A percentile compares a stretch with the other conserved stretches of the same genome.
Evolutionary conservation across 257 asterid species (phyloP).

Genomic region (Solanum sejunctum): DNA sequence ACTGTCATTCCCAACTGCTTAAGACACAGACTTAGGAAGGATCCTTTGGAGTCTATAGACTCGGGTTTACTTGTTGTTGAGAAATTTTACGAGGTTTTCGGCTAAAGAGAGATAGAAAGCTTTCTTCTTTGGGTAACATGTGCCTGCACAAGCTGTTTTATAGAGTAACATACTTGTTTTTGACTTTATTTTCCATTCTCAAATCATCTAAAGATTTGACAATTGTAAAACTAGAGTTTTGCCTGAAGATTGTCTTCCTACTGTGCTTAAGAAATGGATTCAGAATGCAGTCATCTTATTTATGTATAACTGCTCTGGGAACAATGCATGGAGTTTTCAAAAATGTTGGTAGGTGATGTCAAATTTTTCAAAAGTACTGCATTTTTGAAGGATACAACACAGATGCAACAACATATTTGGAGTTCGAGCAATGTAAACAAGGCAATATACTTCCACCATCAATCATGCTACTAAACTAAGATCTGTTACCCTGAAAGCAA

Average conservation of each 20-base stretch:
- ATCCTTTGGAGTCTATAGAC: slow-evolving; percentile 88
- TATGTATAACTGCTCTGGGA: too few species aligned
- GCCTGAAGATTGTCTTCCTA: not conserved
- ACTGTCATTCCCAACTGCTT: slow-evolving; percentile 88
- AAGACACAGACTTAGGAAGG: slow-evolving; percentile 88
- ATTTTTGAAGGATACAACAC: too few species aligned
- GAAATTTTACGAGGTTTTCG: slow-evolving; percentile 74
- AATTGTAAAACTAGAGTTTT: not conserved
- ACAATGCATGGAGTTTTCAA: not conserved
- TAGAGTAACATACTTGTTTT: not conserved
- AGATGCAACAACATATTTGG: not conserved
- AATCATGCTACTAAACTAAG: not conserved
- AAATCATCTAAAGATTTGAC: not conserved
- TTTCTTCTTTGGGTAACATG: not conserved
- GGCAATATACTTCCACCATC: not conserved
- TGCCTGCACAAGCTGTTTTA: not conserved
- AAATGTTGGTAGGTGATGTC: not conserved
- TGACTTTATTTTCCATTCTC: not conserved
- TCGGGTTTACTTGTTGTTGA: slow-evolving; percentile 84
- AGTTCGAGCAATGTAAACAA: not conserved
- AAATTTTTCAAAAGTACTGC: not conserved
- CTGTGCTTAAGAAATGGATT: not conserved
- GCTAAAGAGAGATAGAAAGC: slow-evolving; percentile 17
- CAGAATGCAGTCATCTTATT: not conserved
- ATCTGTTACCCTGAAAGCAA: not conserved